Percentiles rank a stretch among this genome's conserved stretches.
Conservation (phyloP, 768 basidiomycete genomes). For the Tulasnella sp. region DNA sequence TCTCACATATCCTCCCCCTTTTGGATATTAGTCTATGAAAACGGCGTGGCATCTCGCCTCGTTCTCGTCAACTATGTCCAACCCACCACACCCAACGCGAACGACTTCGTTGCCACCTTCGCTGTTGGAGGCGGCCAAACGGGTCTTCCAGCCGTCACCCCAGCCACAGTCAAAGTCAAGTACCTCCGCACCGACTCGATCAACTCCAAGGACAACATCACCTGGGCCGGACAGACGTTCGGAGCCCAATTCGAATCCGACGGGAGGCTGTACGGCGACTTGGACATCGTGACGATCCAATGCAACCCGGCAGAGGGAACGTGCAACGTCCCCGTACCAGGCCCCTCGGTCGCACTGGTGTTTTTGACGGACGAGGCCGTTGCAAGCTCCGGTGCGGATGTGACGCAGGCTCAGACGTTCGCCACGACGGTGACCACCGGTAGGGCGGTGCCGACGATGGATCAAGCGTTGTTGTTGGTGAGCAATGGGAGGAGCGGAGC, state of each 20-base stretch:
- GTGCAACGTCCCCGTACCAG: slow-evolving; percentile 1
- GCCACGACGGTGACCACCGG: slow-evolving; percentile 16
- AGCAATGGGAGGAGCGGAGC: slow-evolving; percentile 1
- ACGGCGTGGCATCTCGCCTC: background rate
- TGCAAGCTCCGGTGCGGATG: background rate
- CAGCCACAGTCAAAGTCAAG: slow-evolving; percentile 7
- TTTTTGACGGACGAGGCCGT: slow-evolving; percentile 2
- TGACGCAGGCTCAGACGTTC: background rate
- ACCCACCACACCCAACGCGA: slow-evolving; percentile 26
- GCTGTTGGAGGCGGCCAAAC: slow-evolving; percentile 8
- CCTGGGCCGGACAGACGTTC: slow-evolving; percentile 13
- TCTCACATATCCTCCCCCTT: background rate
- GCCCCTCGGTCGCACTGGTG: slow-evolving; percentile 10
- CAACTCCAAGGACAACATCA: slow-evolving; percentile 13
- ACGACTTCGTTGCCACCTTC: slow-evolving; percentile 3
- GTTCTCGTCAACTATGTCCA: slow-evolving; percentile 16
- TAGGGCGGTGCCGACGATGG: background rate
- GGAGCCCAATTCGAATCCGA: slow-evolving; percentile 8
- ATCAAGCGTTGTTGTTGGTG: background rate
- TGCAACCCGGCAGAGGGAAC: background rate
- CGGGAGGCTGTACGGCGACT: background rate
- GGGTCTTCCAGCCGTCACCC: background rate
- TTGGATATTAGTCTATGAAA: background rate
- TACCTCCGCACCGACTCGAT: slow-evolving; percentile 13
- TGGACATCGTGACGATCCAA: background rate